These are phyloP conservation scores for Styphnolobium japonicum DNA, from an alignment of 306 rosid genomes.

Conservation along the genomic window DNA sequence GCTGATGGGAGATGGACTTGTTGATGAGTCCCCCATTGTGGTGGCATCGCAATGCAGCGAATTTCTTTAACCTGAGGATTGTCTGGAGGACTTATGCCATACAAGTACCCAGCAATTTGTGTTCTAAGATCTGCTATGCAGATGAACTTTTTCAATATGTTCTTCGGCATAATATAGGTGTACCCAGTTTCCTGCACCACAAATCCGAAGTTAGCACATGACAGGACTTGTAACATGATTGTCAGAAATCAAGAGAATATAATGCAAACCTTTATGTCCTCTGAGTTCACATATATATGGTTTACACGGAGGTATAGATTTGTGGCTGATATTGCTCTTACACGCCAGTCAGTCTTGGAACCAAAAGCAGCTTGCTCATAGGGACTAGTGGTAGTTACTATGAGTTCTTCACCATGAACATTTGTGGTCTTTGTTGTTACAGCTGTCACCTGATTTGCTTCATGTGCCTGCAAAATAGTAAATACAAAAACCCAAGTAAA, in stretches of 20 bases:
- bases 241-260: background rate
- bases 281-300: conserved; percentile 95
- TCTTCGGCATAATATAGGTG: conserved; percentile 98
- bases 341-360: conserved; percentile 99
- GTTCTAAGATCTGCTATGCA: conserved; percentile 98
- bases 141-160: conserved; percentile 90
- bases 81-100: conserved; percentile 97
- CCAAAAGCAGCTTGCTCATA: conserved; percentile 94
- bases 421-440: conserved; percentile 91
- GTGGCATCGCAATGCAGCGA: conserved; percentile 94
- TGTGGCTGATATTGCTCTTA: conserved; percentile 97
- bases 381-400: conserved; percentile 96
- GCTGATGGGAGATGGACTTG: conserved; percentile 95
- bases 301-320: conserved; percentile 95
- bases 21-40: conserved; percentile 98
- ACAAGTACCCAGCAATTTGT: conserved; percentile 93
- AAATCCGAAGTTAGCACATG: conserved; percentile 23
- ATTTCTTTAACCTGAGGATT: conserved; percentile 99
- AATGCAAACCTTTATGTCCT: conserved; percentile 78
- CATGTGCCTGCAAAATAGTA: conserved; percentile 61
- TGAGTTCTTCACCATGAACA: conserved; percentile 93
- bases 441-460: conserved; percentile 91
- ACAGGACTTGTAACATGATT: background rate
- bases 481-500: conserved; percentile 6
- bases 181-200: conserved; percentile 96